phyloP scores from a whole-genome alignment of 2,329 filamentous ascomycete genomes.

The Apiospora malaysiana region DNA sequence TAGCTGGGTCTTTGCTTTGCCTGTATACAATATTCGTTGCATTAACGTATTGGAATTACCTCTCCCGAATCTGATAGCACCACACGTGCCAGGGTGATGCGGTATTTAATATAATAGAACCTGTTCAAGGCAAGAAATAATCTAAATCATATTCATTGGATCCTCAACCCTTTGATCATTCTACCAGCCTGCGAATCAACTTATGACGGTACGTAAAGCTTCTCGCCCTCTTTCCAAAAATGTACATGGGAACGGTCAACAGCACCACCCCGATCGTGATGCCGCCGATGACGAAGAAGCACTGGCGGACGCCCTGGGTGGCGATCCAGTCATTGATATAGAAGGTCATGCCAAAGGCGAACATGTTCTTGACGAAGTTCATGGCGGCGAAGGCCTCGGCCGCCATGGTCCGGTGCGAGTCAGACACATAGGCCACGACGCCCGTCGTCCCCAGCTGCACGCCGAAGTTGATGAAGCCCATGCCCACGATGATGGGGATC shows the following conservation, averaged over 20 bases:
- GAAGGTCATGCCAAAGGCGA: constrained; percentile 54
- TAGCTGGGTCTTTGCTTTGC: too few relatives aligned
- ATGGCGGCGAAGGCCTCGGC: constrained; percentile 56
- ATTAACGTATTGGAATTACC: too few relatives aligned
- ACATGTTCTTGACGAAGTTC: constrained; percentile 50
- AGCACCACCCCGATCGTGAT: constrained; percentile 51
- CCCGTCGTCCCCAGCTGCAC: constrained; percentile 19
- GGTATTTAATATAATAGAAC: too few relatives aligned
- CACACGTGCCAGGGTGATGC: too few relatives aligned
- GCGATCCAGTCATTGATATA: constrained; percentile 48
- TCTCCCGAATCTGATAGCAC: too few relatives aligned
- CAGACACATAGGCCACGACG: constrained; percentile 48
- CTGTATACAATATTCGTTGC: too few relatives aligned
- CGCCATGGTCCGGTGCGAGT: constrained; percentile 51
- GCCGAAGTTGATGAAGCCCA: constrained; percentile 54
- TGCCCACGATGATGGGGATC: constrained; percentile 52
- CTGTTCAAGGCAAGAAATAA: background rate
- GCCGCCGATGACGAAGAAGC: constrained; percentile 46
- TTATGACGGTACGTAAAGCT: constrained; percentile 49
- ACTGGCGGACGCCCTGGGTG: constrained; percentile 41
- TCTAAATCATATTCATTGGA: background rate
- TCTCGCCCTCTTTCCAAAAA: constrained; percentile 54
- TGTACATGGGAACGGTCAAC: constrained; percentile 55
- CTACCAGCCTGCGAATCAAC: constrained; percentile 12
- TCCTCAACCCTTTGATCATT: background rate